Evolutionary conservation across 2,329 filamentous ascomycete species (phyloP).

Genomic region (Colletotrichum chrysophilum): DNA sequence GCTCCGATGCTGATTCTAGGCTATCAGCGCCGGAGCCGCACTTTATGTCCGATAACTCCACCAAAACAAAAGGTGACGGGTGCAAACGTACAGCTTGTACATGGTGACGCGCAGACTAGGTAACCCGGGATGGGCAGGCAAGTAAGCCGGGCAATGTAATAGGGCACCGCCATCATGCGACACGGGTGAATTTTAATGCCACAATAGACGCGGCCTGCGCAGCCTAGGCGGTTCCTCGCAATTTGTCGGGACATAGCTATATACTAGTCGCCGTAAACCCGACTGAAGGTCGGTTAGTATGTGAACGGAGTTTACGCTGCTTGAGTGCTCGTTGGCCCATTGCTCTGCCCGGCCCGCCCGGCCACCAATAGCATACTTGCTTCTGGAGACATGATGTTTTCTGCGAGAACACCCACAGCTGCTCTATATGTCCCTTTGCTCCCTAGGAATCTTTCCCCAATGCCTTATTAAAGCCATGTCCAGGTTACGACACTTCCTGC

Average conservation of each 20-base stretch:
- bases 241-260: not conserved
- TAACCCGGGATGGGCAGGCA: not conserved
- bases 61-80: not conserved
- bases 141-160: not conserved
- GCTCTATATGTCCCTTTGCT: not conserved
- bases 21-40: not conserved
- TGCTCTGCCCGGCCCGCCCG: not conserved
- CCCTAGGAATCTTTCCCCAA: not conserved
- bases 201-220: not conserved
- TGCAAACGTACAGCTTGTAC: not conserved
- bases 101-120: not conserved
- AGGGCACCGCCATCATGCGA: not conserved
- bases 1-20: not conserved
- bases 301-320: not conserved
- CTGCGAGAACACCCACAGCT: not conserved
- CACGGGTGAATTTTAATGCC: not conserved
- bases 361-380: not conserved
- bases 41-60: conserved; percentile 2
- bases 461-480: not conserved
- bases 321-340: not conserved
- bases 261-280: not conserved
- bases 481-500: conserved; percentile 9
- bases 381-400: not conserved
- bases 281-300: not conserved
- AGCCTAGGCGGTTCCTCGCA: not conserved